These are phyloP conservation scores for Penicillium soppii DNA, from an alignment of 495 filamentous ascomycete genomes.

Conservation along the genomic window DNA sequence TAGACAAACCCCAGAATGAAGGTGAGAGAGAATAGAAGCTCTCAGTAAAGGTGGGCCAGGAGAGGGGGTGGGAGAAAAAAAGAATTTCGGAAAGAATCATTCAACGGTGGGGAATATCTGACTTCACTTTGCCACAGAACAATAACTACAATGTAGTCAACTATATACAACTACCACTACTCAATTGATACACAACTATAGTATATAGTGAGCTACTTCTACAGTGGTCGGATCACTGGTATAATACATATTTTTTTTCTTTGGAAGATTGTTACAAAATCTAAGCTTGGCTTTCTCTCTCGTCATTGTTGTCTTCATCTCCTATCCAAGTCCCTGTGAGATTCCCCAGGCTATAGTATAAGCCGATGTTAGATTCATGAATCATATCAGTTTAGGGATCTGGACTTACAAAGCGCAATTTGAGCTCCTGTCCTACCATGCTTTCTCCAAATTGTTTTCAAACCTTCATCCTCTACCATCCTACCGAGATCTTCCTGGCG, in stretches of 20 bases:
- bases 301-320: too few species aligned
- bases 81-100: conserved; percentile 33
- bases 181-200: too few species aligned
- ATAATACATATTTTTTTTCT: too few species aligned
- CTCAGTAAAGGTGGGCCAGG: conserved; percentile 16
- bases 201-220: too few species aligned
- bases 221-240: too few species aligned
- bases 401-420: conserved; percentile 56
- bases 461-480: conserved; percentile 60
- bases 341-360: conserved; percentile 59
- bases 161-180: too few species aligned
- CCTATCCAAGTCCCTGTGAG: conserved; percentile 56
- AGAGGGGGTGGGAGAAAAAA: conserved; percentile 18
- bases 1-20: conserved; percentile 23
- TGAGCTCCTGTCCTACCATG: conserved; percentile 62
- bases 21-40: conserved; percentile 13
- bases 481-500: conserved; percentile 46
- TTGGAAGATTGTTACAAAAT: too few species aligned
- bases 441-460: conserved; percentile 60
- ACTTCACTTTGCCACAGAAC: too few species aligned
- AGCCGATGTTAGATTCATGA: not conserved
- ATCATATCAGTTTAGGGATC: too few species aligned
- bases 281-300: too few species aligned
- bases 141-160: too few species aligned
- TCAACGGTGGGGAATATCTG: conserved; percentile 28